Conservation (phyloP, 768 basidiomycete species). For the Suillus subluteus region DNA sequence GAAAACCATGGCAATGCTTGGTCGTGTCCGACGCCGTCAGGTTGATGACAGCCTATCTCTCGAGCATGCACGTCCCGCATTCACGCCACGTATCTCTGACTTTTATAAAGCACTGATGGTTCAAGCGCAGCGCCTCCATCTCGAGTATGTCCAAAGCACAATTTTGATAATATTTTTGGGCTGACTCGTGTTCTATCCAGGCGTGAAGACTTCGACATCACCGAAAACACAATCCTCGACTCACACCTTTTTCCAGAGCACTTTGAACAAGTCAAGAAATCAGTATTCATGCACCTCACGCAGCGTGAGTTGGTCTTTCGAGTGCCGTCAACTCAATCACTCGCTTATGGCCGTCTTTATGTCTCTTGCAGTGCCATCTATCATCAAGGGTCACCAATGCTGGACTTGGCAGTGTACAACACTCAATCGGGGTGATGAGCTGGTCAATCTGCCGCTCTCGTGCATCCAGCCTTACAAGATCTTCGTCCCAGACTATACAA, state of each 20-base stretch:
- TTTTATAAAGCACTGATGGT: not conserved
- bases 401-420: no score
- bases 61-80: not conserved
- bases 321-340: not conserved
- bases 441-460: no score
- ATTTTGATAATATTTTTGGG: not conserved
- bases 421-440: no score
- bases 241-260: not conserved
- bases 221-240: not conserved
- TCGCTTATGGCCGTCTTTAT: not conserved
- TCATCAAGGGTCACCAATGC: no score
- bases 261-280: not conserved
- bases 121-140: not conserved
- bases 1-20: not conserved
- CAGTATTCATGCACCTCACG: not conserved
- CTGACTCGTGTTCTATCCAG: not conserved
- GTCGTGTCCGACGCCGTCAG: not conserved
- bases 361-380: no score
- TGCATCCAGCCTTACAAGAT: no score
- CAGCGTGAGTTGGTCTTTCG: not conserved
- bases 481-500: no score
- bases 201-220: not conserved
- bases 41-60: not conserved
- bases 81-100: not conserved
- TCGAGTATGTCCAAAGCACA: not conserved